Evolutionary conservation across 179 eudicot species (phyloP).

Genomic region (Silene noctiflora): DNA sequence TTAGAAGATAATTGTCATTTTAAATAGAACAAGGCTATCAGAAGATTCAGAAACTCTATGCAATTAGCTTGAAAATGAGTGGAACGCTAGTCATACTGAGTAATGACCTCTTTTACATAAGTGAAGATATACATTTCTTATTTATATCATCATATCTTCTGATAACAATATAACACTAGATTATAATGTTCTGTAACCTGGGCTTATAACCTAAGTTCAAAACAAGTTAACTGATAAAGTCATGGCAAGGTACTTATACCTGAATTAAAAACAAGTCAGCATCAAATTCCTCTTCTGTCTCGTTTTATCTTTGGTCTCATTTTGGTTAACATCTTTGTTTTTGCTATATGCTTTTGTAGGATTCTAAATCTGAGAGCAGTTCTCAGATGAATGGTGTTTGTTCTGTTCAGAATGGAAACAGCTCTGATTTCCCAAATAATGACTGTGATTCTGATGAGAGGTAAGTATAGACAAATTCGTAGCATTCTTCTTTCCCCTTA

Average conservation of each 20-base stretch:
- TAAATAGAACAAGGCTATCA: background rate
- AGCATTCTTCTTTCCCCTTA: conserved; percentile 8
- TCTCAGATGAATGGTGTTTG: conserved; percentile 46
- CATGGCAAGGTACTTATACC: background rate
- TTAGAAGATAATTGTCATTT: background rate
- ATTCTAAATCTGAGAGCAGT: conserved; percentile 43
- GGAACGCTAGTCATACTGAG: too few relatives aligned
- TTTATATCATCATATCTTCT: too few relatives aligned
- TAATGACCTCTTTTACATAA: too few relatives aligned
- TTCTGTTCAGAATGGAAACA: conserved; percentile 39
- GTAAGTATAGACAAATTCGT: conserved; percentile 30
- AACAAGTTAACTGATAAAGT: background rate
- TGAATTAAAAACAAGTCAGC: background rate
- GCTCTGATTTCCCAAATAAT: conserved; percentile 31
- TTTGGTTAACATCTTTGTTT: background rate
- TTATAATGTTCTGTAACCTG: too few relatives aligned
- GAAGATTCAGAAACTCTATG: background rate
- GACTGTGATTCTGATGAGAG: conserved; percentile 50
- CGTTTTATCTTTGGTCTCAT: background rate
- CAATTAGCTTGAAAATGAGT: too few relatives aligned
- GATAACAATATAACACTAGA: too few relatives aligned
- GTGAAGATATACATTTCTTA: too few relatives aligned
- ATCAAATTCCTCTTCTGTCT: background rate
- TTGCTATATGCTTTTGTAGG: conserved; percentile 33
- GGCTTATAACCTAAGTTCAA: too few relatives aligned